Percentiles rank a stretch among this genome's conserved stretches.
These are phyloP conservation scores for Coemansia guatemalensis DNA, from an alignment of 192 early-diverging fungal species.

Conservation along the genomic window DNA sequence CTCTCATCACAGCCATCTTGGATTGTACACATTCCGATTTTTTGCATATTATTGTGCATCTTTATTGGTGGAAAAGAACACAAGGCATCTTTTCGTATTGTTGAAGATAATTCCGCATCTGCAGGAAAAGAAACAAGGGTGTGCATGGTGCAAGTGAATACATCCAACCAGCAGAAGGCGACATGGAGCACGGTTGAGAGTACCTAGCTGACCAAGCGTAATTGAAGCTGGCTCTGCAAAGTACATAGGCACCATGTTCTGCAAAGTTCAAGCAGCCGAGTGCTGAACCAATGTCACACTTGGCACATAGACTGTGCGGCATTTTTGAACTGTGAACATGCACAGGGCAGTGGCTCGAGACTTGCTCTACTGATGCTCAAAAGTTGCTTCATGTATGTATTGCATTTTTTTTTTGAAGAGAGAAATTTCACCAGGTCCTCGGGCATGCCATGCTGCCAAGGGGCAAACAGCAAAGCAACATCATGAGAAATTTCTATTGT, in stretches of 20 bases:
- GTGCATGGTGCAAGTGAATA: background rate
- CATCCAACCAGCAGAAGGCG: background rate
- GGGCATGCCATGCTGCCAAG: too few relatives aligned
- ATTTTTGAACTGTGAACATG: background rate
- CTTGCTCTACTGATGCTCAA: background rate
- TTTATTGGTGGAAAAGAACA: background rate
- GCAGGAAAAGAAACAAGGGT: background rate
- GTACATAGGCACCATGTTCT: background rate
- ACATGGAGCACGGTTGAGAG: background rate
- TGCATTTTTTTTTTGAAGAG: background rate
- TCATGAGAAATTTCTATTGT: background rate
- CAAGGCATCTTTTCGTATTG: slow-evolving; percentile 4
- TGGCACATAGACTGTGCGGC: background rate
- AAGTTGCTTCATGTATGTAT: background rate
- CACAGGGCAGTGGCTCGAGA: background rate
- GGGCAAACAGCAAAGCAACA: too few relatives aligned
- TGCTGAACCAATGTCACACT: background rate
- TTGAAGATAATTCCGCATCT: slow-evolving; percentile 9
- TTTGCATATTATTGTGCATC: background rate
- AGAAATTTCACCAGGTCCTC: too few relatives aligned
- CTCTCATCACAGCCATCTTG: background rate
- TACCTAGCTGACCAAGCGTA: background rate
- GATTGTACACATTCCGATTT: background rate
- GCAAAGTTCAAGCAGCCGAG: background rate
- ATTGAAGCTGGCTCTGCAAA: background rate